Conservation (phyloP, 352 stramenopile species). For the Peronospora destructor region DNA sequence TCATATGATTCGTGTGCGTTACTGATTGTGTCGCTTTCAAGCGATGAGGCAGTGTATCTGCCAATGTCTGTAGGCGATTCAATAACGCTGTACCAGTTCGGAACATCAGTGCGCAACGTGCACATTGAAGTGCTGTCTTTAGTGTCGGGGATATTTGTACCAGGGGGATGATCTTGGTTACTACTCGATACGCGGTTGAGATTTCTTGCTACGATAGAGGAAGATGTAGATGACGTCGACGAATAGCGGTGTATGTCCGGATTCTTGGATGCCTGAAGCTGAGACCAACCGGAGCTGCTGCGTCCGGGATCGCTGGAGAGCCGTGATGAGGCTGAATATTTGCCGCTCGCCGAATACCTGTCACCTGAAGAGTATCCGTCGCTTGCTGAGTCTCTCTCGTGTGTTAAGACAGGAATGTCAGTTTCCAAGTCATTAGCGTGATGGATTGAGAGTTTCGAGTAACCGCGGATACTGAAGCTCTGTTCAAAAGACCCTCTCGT, state of each 20-base stretch:
- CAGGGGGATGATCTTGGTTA: constrained; percentile 23
- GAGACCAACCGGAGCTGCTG: constrained; percentile 22
- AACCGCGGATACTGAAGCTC: constrained; percentile 25
- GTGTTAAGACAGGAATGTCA: constrained; percentile 8
- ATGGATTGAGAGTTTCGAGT: constrained; percentile 24
- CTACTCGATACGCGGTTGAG: constrained; percentile 25
- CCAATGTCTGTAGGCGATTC: constrained; percentile 36
- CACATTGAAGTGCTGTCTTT: constrained; percentile 11
- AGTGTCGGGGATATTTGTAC: neutral
- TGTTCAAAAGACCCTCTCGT: constrained; percentile 24
- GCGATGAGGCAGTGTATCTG: constrained; percentile 26
- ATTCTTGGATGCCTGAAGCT: constrained; percentile 10
- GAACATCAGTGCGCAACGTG: constrained; percentile 21
- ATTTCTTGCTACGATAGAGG: constrained; percentile 21
- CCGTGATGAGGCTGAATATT: constrained; percentile 24
- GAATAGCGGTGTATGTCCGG: constrained; percentile 36
- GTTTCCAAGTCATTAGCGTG: constrained; percentile 17
- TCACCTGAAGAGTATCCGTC: constrained; percentile 16
- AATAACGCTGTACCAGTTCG: constrained; percentile 56
- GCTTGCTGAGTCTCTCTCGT: constrained; percentile 19
- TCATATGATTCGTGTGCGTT: constrained; percentile 54
- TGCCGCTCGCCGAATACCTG: constrained; percentile 14
- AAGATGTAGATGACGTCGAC: constrained; percentile 32
- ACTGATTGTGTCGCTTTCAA: constrained; percentile 31
- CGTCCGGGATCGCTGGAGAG: constrained; percentile 24